phyloP scores from a whole-genome alignment of 768 basidiomycete species.

The Boletus sensibilis region DNA sequence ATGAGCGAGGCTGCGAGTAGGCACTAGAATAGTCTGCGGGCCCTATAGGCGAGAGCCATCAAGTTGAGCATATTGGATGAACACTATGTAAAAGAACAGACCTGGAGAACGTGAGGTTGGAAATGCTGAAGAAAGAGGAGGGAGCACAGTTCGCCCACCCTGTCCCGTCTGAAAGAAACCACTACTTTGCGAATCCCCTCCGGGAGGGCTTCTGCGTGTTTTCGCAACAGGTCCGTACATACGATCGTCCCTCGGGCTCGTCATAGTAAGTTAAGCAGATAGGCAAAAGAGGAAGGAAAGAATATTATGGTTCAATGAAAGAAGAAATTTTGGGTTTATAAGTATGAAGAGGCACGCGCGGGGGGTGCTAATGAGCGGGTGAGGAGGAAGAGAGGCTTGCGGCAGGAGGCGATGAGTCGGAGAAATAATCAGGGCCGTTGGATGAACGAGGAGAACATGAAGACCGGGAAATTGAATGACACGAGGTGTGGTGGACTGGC shows the following conservation, averaged over 20 bases:
- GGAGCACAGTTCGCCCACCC: conserved; percentile 88
- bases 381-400: conserved; percentile 33
- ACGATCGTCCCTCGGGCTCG: conserved; percentile 70
- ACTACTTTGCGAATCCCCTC: conserved; percentile 57
- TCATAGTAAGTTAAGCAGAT: conserved; percentile 61
- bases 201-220: conserved; percentile 63
- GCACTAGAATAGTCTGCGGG: conserved; percentile 56
- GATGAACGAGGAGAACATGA: conserved; percentile 51
- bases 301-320: conserved; percentile 44
- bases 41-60: conserved; percentile 54
- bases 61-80: conserved; percentile 57
- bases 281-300: conserved; percentile 54
- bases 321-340: conserved; percentile 55
- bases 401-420: conserved; percentile 40
- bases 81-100: conserved; percentile 65
- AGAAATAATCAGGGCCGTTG: conserved; percentile 42
- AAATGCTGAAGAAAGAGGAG: conserved; percentile 82
- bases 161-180: conserved; percentile 75
- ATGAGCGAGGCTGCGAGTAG: conserved; percentile 65
- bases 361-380: conserved; percentile 45
- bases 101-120: conserved; percentile 90
- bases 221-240: conserved; percentile 63
- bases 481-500: conserved; percentile 47
- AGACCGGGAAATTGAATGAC: conserved; percentile 38
- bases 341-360: conserved; percentile 43